These are phyloP conservation scores for Hyphopichia homilentoma DNA, from an alignment of 805 yeast species.

Conservation along the genomic window DNA sequence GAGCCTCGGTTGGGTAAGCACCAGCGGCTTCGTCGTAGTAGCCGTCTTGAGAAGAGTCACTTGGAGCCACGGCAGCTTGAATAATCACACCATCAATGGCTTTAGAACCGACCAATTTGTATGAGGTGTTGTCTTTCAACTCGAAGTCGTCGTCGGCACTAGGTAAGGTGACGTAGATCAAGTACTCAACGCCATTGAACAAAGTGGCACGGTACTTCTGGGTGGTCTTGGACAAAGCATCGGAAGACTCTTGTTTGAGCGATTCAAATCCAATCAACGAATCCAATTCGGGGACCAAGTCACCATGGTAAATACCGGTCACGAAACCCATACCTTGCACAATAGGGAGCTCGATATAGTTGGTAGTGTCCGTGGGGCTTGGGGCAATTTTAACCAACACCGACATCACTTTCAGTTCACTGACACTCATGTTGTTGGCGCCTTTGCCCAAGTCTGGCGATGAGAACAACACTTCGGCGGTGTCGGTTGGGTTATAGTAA, in stretches of 20 bases:
- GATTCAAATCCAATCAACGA: slow-evolving; percentile 20
- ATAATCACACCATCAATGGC: slow-evolving; percentile 44
- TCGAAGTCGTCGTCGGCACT: slow-evolving; percentile 23
- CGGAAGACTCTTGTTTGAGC: slow-evolving; percentile 21
- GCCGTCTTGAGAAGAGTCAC: slow-evolving; percentile 25
- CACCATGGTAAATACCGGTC: slow-evolving; percentile 55
- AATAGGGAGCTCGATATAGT: slow-evolving; percentile 51
- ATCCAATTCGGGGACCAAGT: slow-evolving; percentile 44
- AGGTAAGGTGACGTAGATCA: slow-evolving; percentile 57
- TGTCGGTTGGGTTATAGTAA: slow-evolving; percentile 53
- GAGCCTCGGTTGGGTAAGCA: slow-evolving; percentile 50
- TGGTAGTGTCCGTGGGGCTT: slow-evolving; percentile 21
- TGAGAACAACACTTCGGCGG: slow-evolving; percentile 54
- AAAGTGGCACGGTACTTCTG: slow-evolving; percentile 54
- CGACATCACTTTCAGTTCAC: slow-evolving; percentile 49
- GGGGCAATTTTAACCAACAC: slow-evolving; percentile 38
- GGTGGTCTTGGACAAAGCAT: slow-evolving; percentile 33
- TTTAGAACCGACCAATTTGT: slow-evolving; percentile 40
- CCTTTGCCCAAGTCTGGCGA: slow-evolving; percentile 43
- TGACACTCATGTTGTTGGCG: slow-evolving; percentile 35
- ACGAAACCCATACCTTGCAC: slow-evolving; percentile 84
- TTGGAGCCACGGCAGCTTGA: slow-evolving; percentile 35
- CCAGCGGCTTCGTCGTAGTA: slow-evolving; percentile 70
- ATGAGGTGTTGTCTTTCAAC: slow-evolving; percentile 26
- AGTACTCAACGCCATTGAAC: slow-evolving; percentile 59